Conservation (phyloP, 371 early-diverging fungal genomes). For the Rhizopus arrhizus region DNA sequence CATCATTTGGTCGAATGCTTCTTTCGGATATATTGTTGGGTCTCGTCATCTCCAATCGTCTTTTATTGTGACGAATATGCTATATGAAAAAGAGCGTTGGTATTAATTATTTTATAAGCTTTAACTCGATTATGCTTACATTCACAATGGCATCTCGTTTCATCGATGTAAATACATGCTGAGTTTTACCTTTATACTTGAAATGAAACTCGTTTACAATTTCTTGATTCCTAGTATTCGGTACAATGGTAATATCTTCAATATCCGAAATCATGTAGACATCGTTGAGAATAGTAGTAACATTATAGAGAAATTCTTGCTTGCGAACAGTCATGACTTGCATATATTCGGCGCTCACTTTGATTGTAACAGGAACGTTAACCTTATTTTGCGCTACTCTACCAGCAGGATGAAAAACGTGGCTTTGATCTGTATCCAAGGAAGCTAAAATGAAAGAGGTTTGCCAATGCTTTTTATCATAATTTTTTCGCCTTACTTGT, state of each 20-base stretch:
- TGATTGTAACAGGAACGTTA: constrained; percentile 78
- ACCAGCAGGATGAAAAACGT: constrained; percentile 67
- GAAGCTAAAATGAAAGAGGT: constrained; percentile 47
- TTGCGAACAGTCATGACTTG: constrained; percentile 74
- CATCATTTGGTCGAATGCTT: constrained; percentile 85
- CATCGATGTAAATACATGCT: constrained; percentile 74
- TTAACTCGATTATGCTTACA: constrained; percentile 24
- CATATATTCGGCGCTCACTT: constrained; percentile 79
- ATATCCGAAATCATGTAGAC: constrained; percentile 86
- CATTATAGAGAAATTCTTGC: constrained; percentile 70
- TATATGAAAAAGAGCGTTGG: constrained; percentile 21
- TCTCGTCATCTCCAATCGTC: constrained; percentile 69
- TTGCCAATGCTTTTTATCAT: neutral
- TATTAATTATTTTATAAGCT: neutral
- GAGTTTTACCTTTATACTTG: constrained; percentile 69
- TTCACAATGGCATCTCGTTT: constrained; percentile 77
- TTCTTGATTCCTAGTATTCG: constrained; percentile 47
- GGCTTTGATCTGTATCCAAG: constrained; percentile 69
- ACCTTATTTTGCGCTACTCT: constrained; percentile 64
- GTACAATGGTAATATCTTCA: constrained; percentile 68
- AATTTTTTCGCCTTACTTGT: constrained; percentile 50
- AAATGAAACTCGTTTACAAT: constrained; percentile 79
- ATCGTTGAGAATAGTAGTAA: constrained; percentile 80
- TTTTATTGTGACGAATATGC: constrained; percentile 74
- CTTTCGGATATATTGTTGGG: constrained; percentile 70